Conservation (phyloP, 1,284 basidiomycete genomes). For the Xerocomus nothofagi region DNA sequence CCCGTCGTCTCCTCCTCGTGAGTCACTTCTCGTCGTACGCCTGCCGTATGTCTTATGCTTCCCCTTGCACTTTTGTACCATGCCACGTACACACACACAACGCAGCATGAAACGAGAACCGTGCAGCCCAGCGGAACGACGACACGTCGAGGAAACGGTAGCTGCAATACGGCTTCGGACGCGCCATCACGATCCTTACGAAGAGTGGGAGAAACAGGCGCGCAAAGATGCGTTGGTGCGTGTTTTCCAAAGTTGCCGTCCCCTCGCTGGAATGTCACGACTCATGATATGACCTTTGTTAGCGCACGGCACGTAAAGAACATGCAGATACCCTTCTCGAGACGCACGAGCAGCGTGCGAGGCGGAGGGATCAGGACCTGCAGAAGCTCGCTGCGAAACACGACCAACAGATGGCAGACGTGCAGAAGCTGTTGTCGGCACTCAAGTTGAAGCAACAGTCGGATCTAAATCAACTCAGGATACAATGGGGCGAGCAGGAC, state of each 20-base stretch:
- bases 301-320: conserved; percentile 63
- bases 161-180: conserved; percentile 66
- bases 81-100: not conserved
- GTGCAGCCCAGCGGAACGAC: conserved; percentile 44
- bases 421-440: conserved; percentile 44
- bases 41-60: not conserved
- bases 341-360: conserved; percentile 41
- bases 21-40: conserved; percentile 12
- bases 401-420: conserved; percentile 49
- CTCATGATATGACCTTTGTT: not conserved
- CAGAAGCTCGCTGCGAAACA: conserved; percentile 41
- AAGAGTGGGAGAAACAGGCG: conserved; percentile 73
- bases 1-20: conserved; percentile 36
- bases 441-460: conserved; percentile 46
- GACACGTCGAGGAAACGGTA: conserved; percentile 63
- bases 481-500: conserved; percentile 54
- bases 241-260: conserved; percentile 12
- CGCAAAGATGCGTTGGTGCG: conserved; percentile 70
- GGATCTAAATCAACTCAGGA: conserved; percentile 47
- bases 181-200: conserved; percentile 70
- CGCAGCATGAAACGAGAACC: conserved; percentile 26
- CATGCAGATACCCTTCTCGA: conserved; percentile 42
- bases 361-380: conserved; percentile 39
- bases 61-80: not conserved
- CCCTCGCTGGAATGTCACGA: not conserved